Conservation (phyloP, 805 yeast species). For the Ogataea nonfermentans region DNA sequence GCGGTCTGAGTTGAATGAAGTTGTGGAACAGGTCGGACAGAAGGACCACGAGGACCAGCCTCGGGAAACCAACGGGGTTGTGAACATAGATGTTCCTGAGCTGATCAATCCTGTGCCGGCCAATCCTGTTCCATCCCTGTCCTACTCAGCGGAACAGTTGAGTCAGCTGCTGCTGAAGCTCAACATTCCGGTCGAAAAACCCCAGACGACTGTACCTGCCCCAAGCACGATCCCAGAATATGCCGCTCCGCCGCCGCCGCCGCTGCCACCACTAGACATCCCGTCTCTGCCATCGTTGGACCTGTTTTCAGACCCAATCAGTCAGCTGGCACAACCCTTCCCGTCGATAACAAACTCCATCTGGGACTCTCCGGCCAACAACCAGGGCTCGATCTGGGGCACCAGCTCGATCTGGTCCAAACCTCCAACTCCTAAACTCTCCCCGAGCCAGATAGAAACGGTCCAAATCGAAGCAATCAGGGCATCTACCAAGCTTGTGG, state of each 20-base stretch:
- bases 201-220: slow-evolving; percentile 1
- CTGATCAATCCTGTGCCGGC: neutral
- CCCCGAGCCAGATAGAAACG: slow-evolving; percentile 30
- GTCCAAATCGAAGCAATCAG: slow-evolving; percentile 43
- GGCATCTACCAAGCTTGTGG: slow-evolving; percentile 39
- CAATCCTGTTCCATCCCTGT: neutral
- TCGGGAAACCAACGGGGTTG: slow-evolving; percentile 4
- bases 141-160: slow-evolving; percentile 19
- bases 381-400: slow-evolving; percentile 26
- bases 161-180: slow-evolving; percentile 17
- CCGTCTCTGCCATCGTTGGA: slow-evolving; percentile 16
- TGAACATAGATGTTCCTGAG: neutral
- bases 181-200: slow-evolving; percentile 3
- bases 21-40: slow-evolving; percentile 33
- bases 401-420: slow-evolving; percentile 20
- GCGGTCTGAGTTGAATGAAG: slow-evolving; percentile 29
- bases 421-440: slow-evolving; percentile 6
- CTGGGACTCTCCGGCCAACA: slow-evolving; percentile 9
- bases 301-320: slow-evolving; percentile 9
- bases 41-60: too few relatives aligned
- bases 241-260: neutral
- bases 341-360: slow-evolving; percentile 15
- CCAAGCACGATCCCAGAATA: neutral
- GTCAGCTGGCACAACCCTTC: slow-evolving; percentile 7
- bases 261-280: neutral